Base-by-base conservation (phyloP, 148 eudicot species). In the Silene uniflora region DNA sequence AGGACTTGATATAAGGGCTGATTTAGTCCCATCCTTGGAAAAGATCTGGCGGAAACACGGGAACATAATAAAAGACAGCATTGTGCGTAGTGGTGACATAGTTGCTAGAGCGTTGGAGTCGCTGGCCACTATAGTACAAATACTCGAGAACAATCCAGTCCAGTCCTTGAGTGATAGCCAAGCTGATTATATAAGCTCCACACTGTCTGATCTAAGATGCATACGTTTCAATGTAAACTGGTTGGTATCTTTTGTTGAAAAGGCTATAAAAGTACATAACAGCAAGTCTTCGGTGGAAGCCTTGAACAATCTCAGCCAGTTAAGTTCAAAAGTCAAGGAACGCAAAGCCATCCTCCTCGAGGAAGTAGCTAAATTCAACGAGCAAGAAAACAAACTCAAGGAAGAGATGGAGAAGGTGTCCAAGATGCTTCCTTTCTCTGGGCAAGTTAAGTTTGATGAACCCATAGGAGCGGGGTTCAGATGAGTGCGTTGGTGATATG, bases 51-150 rank as follows among this genome's bases (percentile, higher is more conserved):
- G 10, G 16, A 73, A 73, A 25, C 75, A 73, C 29, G 67, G 76
- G 10, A 72, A 72, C 49, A 24, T 72, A 58, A 17, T 58, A 17
- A 63, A 56, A 58, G 18, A 32, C n/a, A 62, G 52, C 52, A 61
- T n/a, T 24, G 25, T 74, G 17, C 69, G 22, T 8, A 74, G 11
- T 74, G 69, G 44, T 47, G 69, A 74, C 14, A 74, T 64, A 6
- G 69, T 63, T 32, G 60, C 69, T 47, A 46, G 69, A 17, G 55
- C 60, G 10, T 74, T 74, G 12, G 77, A 74, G 18, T 75, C 77
- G 10, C 19, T 75, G 71, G 77, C 71, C 42, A 75, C 62, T 64
- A 75, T n/a, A n/a, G n/a, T n/a, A n/a, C n/a, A n/a, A n/a, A n/a
- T n/a, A n/a, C n/a, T n/a, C n/a, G n/a, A n/a, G 23, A 47, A 32